Base-by-base conservation (phyloP, 352 stramenopile species). In the Thalassiosira gravida region DNA sequence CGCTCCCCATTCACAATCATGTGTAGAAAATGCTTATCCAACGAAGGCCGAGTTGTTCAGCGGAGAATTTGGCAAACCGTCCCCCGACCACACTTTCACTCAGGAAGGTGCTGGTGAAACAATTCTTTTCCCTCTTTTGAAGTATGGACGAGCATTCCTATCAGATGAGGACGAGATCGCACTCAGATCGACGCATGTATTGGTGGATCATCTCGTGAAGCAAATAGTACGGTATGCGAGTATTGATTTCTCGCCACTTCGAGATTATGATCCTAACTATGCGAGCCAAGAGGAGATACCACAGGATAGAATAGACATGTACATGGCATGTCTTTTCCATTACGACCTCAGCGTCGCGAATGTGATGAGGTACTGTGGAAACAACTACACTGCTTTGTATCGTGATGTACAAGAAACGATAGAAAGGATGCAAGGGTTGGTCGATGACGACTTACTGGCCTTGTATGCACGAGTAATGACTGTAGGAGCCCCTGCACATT, bases 271-370 rank as follows among this genome's bases (percentile, higher is more conserved):
- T 49, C 5, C 42, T 42, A 11, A 5, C 32, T 75, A 44, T 37
- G 3, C 32, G 0, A 18, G 2, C 1, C 56, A 67, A 53, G 13
- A 30, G n/a, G 30, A 20, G 7, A 67, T 75, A 1, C 18, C 1
- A n/a, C 13, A 1, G 32, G n/a, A 62, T 20, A 66, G 37, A 49
- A 0, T 7, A n/a, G 29, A 56, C 1, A 5, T 27, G 3, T 35
- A 59, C 20, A 24, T 63, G 1, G 67, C 58, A 6, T 56, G 20
- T 22, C 37, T 56, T 3, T 56, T 56, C 47, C 47, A 56, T 56
- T 56, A 56, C 22, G 27, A 56, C 6, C 8, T 56, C 2, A 2
- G 27, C 27, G 47, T 18, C 2, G 16, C n/a, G 2, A n/a, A 56
- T n/a, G n/a, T 56, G 6, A 56, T 56, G 47, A 6, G 47, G 3